phyloP scores from a whole-genome alignment of 176 grass and related monocot species.

The Musa schizocarpa region DNA sequence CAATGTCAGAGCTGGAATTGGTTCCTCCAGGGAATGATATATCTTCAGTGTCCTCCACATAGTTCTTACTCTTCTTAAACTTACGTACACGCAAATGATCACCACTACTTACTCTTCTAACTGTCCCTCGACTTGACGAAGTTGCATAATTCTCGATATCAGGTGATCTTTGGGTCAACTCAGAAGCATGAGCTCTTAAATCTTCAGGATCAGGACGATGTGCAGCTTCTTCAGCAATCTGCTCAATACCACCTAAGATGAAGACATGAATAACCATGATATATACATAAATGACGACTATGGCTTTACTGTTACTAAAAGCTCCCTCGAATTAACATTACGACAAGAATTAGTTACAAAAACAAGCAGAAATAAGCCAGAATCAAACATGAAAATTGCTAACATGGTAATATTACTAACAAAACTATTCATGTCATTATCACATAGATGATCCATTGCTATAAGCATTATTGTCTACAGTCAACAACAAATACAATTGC shows the following conservation, averaged over 20 bases:
- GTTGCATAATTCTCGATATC: neutral
- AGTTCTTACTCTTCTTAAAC: neutral
- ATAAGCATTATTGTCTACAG: no score
- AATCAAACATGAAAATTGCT: neutral
- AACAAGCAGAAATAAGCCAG: neutral
- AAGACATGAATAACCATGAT: slow-evolving; percentile 19
- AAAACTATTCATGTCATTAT: no score
- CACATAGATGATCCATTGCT: no score
- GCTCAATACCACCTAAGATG: slow-evolving; percentile 25
- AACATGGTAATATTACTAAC: neutral
- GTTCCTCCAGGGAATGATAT: neutral
- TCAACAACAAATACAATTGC: no score
- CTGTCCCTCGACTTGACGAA: neutral
- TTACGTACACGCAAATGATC: neutral
- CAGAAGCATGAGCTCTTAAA: neutral
- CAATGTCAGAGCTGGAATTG: neutral
- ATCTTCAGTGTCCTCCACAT: neutral
- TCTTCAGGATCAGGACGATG: neutral
- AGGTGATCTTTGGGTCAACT: neutral
- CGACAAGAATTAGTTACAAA: no score
- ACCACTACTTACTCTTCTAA: neutral
- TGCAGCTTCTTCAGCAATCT: slow-evolving; percentile 8
- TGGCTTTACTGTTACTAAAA: neutral
- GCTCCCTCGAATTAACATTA: neutral
- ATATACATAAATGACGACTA: neutral